Evolutionary conservation across 2,329 filamentous ascomycete species (phyloP), one percentile per base, ranked within the genome.

Genomic region (Chaetomium sp.): DNA sequence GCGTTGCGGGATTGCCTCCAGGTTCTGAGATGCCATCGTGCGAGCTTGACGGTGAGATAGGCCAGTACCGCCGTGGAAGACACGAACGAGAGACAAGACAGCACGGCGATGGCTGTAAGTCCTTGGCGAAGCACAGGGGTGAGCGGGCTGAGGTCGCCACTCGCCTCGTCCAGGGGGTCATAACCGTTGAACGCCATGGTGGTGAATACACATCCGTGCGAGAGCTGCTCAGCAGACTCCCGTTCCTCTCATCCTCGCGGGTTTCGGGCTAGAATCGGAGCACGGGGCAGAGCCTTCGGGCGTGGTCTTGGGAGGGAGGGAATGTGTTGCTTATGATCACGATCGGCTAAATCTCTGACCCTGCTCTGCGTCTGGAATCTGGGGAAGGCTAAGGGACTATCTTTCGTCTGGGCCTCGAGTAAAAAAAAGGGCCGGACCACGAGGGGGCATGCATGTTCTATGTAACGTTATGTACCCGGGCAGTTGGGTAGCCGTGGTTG

Each of bases 31-130:
- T 72, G 70, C 74, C 74, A 75, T 55, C 62, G 38, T 19, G 71
- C 53, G 12, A 76, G 70, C 54, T 74, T 75, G 68, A 67, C 56
- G 7, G 72, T 74, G 29, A 76, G 72, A 58, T 75, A 73, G 0
- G 70, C 49, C 9, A 74, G 67, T 10, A 73, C 67, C 6, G 63
- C 47, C 3, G 53, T 67, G 0, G 67, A 70, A 1, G 72, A 67
- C 19, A 69, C 47, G 21, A 74, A 69, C 0, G 74, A 76, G 6
- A 75, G 59, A 27, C 51, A 64, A 1, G 72, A 72, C 1, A 74
- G 42, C 60, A 69, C 67, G 1, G 70, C 54, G 10, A 75, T 67
- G 27, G 54, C 71, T 2, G 53, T 65, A 16, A 75, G 65, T 7
- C 74, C 73, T 49, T 64, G 60, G 9, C 69, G 72, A 50, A 73